Percentiles rank a stretch among this genome's conserved stretches.
phyloP scores from a whole-genome alignment of 1,139 yeast genomes.

The Candida sanyaensis region DNA sequence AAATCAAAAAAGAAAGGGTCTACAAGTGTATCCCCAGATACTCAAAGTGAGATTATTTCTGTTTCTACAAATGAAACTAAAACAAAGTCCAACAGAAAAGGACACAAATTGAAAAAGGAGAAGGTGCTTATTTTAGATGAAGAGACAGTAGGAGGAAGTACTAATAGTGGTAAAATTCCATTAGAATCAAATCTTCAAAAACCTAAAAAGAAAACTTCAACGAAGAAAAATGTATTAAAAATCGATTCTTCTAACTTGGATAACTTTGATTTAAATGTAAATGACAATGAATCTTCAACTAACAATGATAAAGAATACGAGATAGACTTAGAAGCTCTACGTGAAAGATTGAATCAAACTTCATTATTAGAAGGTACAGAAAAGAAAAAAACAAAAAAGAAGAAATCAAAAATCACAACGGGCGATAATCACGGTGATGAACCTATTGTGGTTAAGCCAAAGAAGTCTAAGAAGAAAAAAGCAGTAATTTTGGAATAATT shows the following conservation, averaged over 20 bases:
- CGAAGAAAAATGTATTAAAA: conserved; percentile 39
- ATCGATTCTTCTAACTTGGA: conserved; percentile 61
- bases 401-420: conserved; percentile 23
- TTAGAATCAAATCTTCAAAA: conserved; percentile 3
- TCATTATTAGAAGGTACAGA: conserved; percentile 19
- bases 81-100: conserved; percentile 25
- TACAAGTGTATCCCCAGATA: conserved; percentile 20
- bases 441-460: conserved; percentile 24
- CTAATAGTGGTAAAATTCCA: background rate
- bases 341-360: conserved; percentile 45
- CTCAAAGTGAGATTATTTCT: conserved; percentile 19
- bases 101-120: conserved; percentile 45
- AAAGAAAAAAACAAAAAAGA: conserved; percentile 28
- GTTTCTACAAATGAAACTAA: conserved; percentile 11
- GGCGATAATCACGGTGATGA: background rate
- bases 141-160: conserved; percentile 44
- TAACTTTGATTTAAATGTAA: conserved; percentile 51
- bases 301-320: conserved; percentile 41
- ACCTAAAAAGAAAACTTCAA: conserved; percentile 11
- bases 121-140: conserved; percentile 63
- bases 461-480: conserved; percentile 33
- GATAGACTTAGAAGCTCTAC: conserved; percentile 52
- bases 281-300: conserved; percentile 13
- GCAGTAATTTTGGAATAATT: conserved; percentile 30
- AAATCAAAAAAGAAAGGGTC: conserved; percentile 18